These are phyloP conservation scores for Rickenella mellea DNA, from an alignment of 768 basidiomycete species.

Conservation along the genomic window DNA sequence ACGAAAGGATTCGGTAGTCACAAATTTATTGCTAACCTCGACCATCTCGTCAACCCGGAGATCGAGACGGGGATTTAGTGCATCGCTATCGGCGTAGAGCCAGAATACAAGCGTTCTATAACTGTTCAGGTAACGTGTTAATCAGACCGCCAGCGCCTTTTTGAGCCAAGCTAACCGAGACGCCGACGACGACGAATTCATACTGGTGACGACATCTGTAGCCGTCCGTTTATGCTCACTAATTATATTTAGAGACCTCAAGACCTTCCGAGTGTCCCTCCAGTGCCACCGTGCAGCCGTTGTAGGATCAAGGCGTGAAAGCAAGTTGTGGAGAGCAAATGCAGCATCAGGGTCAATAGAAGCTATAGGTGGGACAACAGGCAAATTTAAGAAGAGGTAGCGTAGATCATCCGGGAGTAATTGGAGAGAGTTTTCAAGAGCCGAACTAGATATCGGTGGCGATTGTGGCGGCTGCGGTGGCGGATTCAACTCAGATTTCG, in stretches of 20 bases:
- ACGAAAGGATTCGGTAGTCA: constrained; percentile 2
- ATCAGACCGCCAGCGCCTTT: neutral
- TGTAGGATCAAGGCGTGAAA: constrained; percentile 57
- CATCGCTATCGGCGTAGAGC: constrained; percentile 67
- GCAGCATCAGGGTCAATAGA: constrained; percentile 44
- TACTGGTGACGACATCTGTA: constrained; percentile 65
- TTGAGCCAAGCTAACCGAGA: constrained; percentile 9
- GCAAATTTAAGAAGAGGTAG: constrained; percentile 46
- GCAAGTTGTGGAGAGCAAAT: constrained; percentile 54
- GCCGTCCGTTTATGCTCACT: constrained; percentile 55
- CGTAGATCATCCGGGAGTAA: constrained; percentile 38
- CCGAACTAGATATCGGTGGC: constrained; percentile 36
- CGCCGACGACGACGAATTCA: constrained; percentile 12
- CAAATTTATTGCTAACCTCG: constrained; percentile 37
- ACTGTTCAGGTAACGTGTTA: constrained; percentile 28
- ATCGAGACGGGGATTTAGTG: constrained; percentile 62
- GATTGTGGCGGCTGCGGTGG: constrained; percentile 25
- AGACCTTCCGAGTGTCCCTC: constrained; percentile 86
- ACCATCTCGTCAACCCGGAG: constrained; percentile 85
- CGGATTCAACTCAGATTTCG: constrained; percentile 8
- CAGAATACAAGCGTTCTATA: constrained; percentile 86
- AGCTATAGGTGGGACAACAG: constrained; percentile 50
- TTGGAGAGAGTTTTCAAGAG: constrained; percentile 40
- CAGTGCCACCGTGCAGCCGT: constrained; percentile 91
- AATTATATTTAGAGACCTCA: constrained; percentile 69